These are phyloP conservation scores for Mortierella sp. DNA, from an alignment of 371 early-diverging fungal species.

Conservation along the genomic window DNA sequence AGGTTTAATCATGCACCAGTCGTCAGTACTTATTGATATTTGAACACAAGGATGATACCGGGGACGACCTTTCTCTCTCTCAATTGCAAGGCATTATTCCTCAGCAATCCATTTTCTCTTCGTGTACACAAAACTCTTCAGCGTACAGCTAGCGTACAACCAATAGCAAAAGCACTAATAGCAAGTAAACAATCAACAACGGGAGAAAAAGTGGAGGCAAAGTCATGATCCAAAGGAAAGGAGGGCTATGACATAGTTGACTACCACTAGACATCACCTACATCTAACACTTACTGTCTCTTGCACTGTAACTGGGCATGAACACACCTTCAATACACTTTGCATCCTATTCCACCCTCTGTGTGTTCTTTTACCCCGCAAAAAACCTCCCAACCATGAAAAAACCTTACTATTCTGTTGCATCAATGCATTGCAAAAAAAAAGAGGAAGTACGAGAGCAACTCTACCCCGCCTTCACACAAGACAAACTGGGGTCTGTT, in stretches of 20 bases:
- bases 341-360: not conserved
- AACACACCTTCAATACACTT: not conserved
- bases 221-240: no score
- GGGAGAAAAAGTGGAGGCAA: not conserved
- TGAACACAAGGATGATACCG: not conserved
- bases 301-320: not conserved
- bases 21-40: not conserved
- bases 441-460: not conserved
- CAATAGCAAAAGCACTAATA: not conserved
- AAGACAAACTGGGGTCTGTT: constrained; percentile 9
- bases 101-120: not conserved
- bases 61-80: not conserved
- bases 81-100: not conserved
- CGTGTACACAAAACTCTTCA: not conserved
- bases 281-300: not conserved
- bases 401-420: not conserved
- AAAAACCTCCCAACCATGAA: not conserved
- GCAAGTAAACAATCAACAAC: not conserved
- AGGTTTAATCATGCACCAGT: no score
- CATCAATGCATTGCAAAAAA: not conserved
- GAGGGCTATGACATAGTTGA: no score
- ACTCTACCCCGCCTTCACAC: not conserved
- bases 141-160: not conserved
- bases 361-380: not conserved
- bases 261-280: not conserved